Base-by-base conservation (phyloP, 306 rosid species). In the Prunus salicina region DNA sequence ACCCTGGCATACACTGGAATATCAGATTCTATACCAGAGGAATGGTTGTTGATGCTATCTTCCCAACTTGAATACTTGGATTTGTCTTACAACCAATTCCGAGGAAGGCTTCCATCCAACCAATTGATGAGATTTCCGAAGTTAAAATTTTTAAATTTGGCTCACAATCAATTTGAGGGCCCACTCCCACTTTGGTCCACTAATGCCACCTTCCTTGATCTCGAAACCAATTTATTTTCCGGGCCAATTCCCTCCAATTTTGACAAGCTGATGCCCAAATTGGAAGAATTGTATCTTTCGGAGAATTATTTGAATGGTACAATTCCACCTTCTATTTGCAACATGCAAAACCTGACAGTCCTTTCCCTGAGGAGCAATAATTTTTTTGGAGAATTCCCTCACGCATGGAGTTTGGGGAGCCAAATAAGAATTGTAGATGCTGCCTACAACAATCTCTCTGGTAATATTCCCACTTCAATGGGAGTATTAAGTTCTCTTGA, bases 71-170 rank as follows among this genome's bases (percentile, higher is more conserved):
- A 0, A 6, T 0, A 0, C 0, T 0, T 71, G 49, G 7, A 71
- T 12, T 71, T 71, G 20, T 32, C 50, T 19, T 6, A 52, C 64
- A 71, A 71, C 28, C 64, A 71, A 19, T 16, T 51, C 12, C 27
- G 4, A 18, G 64, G 63, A 2, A 52, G 6, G 1, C 27, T 71
- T 71, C 28, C 75, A 30, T 71, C 5, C 0, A 45, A 8, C 15
- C 0, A 57, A 20, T 20, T 57, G 14, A 22, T 9, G 30, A 28
- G 30, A 57, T 72, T 19, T 5, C 47, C 4, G 0, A 28, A 28
- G 2, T 28, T 28, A 3, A 0, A 2, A 2, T 0, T 0, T 3
- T 2, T 28, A 28, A 28, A 0, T 0, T 28, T 69, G 8, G 16
- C 11, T 19, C 25, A 50, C 18, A 28, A 69, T 10, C 30, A 28